Percentiles rank a stretch among this genome's conserved stretches.
Evolutionary conservation across 2,329 filamentous ascomycete species (phyloP).

Genomic region (Botrytis galanthina): DNA sequence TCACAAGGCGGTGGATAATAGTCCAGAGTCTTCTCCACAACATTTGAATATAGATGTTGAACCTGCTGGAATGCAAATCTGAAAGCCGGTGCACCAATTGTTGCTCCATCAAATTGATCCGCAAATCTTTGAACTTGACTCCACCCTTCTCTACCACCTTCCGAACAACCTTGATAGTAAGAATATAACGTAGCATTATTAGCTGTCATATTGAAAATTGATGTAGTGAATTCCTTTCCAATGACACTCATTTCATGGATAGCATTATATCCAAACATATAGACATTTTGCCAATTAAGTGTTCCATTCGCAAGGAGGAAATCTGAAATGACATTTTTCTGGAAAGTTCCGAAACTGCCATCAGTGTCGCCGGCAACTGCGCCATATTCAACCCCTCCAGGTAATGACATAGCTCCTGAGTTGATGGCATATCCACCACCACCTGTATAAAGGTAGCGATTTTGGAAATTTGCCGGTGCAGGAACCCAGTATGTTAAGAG

Average conservation of each 20-base stretch:
- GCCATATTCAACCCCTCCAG: constrained; percentile 47
- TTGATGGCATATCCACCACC: constrained; percentile 49
- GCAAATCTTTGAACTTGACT: constrained; percentile 44
- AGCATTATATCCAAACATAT: constrained; percentile 43
- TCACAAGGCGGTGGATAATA: constrained; percentile 48
- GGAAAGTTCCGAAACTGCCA: constrained; percentile 50
- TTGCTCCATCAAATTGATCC: constrained; percentile 46
- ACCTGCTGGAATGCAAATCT: constrained; percentile 48
- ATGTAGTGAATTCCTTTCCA: constrained; percentile 45
- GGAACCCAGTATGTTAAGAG: constrained; percentile 45
- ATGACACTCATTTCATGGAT: constrained; percentile 41
- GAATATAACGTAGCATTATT: constrained; percentile 24
- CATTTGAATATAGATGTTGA: constrained; percentile 42
- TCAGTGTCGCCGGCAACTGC: constrained; percentile 49
- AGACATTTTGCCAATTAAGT: constrained; percentile 26
- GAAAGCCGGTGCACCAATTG: constrained; percentile 49
- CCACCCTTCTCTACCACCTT: constrained; percentile 50
- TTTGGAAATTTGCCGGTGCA: constrained; percentile 44
- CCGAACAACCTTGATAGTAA: constrained; percentile 17
- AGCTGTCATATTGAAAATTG: constrained; percentile 41
- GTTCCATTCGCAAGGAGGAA: constrained; percentile 44
- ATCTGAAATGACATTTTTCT: constrained; percentile 41
- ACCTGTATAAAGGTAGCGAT: constrained; percentile 47
- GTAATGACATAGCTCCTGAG: constrained; percentile 37
- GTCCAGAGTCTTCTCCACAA: constrained; percentile 42